Conservation (phyloP, 2,329 filamentous ascomycete genomes). For the Knoxdaviesia capensis region DNA sequence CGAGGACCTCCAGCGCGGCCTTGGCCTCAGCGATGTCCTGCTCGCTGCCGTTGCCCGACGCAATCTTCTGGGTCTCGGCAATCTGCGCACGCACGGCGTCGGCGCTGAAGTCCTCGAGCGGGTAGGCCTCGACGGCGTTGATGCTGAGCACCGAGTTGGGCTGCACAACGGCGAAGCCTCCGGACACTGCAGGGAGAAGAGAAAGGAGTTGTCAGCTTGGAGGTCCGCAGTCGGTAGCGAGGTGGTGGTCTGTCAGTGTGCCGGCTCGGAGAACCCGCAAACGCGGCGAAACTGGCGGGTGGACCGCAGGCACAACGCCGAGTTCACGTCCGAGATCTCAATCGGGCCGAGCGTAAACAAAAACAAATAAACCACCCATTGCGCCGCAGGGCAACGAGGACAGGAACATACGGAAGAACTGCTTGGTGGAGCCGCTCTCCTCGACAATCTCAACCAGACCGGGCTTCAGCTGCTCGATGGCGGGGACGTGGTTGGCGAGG, state of each 20-base stretch:
- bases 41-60: conserved; percentile 76
- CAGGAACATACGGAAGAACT: conserved; percentile 78
- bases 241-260: conserved; percentile 1
- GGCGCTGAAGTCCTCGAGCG: conserved; percentile 87
- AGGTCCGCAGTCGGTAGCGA: neutral
- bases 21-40: conserved; percentile 97
- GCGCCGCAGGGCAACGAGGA: neutral
- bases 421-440: conserved; percentile 76
- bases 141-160: conserved; percentile 90
- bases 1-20: conserved; percentile 67
- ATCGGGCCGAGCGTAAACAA: too few relatives aligned
- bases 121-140: conserved; percentile 91
- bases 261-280: too few relatives aligned
- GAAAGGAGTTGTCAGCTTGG: neutral
- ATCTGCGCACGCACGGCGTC: conserved; percentile 83
- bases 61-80: conserved; percentile 88
- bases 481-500: conserved; percentile 94
- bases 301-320: neutral
- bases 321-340: too few relatives aligned
- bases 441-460: conserved; percentile 90
- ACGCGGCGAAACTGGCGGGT: conserved; percentile 4
- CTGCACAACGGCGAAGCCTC: conserved; percentile 93
- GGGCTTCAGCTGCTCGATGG: conserved; percentile 97
- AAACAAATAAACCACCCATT: too few relatives aligned
- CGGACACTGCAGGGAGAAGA: conserved; percentile 45